phyloP scores from a whole-genome alignment of 2,329 filamentous ascomycete genomes.

The Apiospora hydei region DNA sequence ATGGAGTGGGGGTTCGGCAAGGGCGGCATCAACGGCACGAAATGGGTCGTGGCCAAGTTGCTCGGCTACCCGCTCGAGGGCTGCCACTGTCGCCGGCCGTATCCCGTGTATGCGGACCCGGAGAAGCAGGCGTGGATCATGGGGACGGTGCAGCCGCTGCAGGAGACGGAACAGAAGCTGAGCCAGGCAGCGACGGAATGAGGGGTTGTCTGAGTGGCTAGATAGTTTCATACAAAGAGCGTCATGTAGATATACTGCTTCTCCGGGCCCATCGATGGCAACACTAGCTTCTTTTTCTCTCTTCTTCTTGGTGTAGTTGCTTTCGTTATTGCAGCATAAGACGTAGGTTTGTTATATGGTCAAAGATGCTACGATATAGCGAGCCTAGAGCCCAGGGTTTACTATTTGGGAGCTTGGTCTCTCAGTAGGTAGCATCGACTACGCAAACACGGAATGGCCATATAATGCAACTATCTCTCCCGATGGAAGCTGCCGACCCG shows the following conservation, averaged over 20 bases:
- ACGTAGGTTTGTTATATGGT: too few relatives aligned
- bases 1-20: slow-evolving; percentile 64
- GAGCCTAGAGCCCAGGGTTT: too few relatives aligned
- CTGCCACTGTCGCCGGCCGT: slow-evolving; percentile 61
- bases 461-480: too few relatives aligned
- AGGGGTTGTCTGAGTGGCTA: too few relatives aligned
- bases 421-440: neutral
- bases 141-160: slow-evolving; percentile 27
- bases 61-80: slow-evolving; percentile 59
- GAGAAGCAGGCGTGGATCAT: slow-evolving; percentile 55
- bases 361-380: too few relatives aligned
- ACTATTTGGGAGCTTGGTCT: too few relatives aligned
- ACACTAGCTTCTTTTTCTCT: too few relatives aligned
- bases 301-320: too few relatives aligned
- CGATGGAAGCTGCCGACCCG: neutral
- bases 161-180: slow-evolving; percentile 8
- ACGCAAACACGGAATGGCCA: neutral
- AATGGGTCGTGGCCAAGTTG: slow-evolving; percentile 64
- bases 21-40: slow-evolving; percentile 67
- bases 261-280: too few relatives aligned
- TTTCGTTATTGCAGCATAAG: too few relatives aligned
- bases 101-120: slow-evolving; percentile 54
- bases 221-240: too few relatives aligned
- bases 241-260: too few relatives aligned
- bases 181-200: neutral